Evolutionary conservation across 2,329 filamentous ascomycete species (phyloP).

Genomic region (Pyrenochaeta sp.): DNA sequence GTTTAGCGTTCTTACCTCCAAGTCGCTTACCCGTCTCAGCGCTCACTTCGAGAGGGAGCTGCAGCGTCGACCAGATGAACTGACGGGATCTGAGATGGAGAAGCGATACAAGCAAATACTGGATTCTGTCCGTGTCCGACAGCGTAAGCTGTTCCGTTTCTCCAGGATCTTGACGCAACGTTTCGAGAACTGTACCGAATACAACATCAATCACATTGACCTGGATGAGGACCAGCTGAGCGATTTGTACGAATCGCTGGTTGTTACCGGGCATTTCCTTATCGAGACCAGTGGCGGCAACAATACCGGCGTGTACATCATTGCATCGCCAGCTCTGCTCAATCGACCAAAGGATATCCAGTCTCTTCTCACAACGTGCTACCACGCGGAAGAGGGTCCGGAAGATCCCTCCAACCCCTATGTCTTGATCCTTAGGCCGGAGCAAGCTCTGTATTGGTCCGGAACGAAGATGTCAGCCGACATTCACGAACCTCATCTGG

Average conservation of each 20-base stretch:
- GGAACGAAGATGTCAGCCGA: slow-evolving; percentile 76
- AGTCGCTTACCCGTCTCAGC: slow-evolving; percentile 87
- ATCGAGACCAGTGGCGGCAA: slow-evolving; percentile 76
- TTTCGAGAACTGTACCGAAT: slow-evolving; percentile 97
- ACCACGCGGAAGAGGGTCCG: slow-evolving; percentile 71
- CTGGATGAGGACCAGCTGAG: slow-evolving; percentile 73
- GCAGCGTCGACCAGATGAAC: slow-evolving; percentile 83
- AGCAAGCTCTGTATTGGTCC: slow-evolving; percentile 81
- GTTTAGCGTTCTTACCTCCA: slow-evolving; percentile 91
- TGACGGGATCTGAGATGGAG: slow-evolving; percentile 82
- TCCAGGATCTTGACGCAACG: slow-evolving; percentile 88
- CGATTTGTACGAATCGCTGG: slow-evolving; percentile 81
- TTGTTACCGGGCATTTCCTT: slow-evolving; percentile 85
- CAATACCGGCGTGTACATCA: slow-evolving; percentile 75
- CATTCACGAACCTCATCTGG: slow-evolving; percentile 79
- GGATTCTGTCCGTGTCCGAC: slow-evolving; percentile 93
- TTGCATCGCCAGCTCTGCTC: slow-evolving; percentile 82
- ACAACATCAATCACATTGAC: slow-evolving; percentile 80
- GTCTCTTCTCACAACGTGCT: slow-evolving; percentile 81
- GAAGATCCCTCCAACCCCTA: slow-evolving; percentile 85
- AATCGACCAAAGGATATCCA: slow-evolving; percentile 83
- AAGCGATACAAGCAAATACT: slow-evolving; percentile 95
- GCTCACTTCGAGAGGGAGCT: slow-evolving; percentile 92
- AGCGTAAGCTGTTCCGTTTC: slow-evolving; percentile 96
- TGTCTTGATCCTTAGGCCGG: slow-evolving; percentile 83